A percentile compares a stretch with the other conserved stretches of the same genome.
phyloP scores from a whole-genome alignment of 805 yeast genomes.

The Debaryomyces maramus region DNA sequence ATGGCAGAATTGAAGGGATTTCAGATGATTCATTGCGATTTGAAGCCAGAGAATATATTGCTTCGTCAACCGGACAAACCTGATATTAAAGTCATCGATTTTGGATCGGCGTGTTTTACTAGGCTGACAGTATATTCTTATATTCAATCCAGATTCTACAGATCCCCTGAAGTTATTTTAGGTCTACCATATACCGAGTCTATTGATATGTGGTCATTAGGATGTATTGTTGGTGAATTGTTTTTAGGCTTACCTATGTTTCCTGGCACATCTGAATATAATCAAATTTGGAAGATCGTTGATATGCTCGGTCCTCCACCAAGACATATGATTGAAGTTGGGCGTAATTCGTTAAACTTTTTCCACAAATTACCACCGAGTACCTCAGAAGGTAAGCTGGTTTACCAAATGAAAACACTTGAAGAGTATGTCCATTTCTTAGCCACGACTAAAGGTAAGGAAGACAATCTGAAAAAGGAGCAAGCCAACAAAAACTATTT shows the following conservation, averaged over 20 bases:
- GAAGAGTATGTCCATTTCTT: slow-evolving; percentile 38
- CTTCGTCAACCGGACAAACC: slow-evolving; percentile 79
- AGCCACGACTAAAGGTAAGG: slow-evolving; percentile 26
- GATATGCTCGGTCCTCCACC: slow-evolving; percentile 88
- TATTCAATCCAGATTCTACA: slow-evolving; percentile 87
- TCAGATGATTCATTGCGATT: slow-evolving; percentile 90
- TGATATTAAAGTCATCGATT: slow-evolving; percentile 88
- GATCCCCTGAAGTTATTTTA: slow-evolving; percentile 91
- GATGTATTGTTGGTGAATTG: slow-evolving; percentile 88
- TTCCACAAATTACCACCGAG: slow-evolving; percentile 45
- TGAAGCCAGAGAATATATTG: slow-evolving; percentile 93
- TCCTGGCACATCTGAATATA: slow-evolving; percentile 93
- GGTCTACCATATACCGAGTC: slow-evolving; percentile 92
- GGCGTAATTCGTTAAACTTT: slow-evolving; percentile 75
- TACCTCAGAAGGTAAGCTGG: slow-evolving; percentile 26
- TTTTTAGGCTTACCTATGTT: slow-evolving; percentile 89
- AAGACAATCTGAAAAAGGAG: slow-evolving; percentile 45
- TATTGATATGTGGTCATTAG: slow-evolving; percentile 97
- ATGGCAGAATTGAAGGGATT: slow-evolving; percentile 77
- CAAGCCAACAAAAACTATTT: slow-evolving; percentile 86
- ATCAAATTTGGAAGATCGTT: slow-evolving; percentile 80
- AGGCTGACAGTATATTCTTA: slow-evolving; percentile 86
- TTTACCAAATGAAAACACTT: slow-evolving; percentile 31
- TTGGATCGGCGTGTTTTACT: slow-evolving; percentile 94
- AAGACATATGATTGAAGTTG: slow-evolving; percentile 95